Conservation (phyloP, 179 eudicot species). For the Camellia oleifera region DNA sequence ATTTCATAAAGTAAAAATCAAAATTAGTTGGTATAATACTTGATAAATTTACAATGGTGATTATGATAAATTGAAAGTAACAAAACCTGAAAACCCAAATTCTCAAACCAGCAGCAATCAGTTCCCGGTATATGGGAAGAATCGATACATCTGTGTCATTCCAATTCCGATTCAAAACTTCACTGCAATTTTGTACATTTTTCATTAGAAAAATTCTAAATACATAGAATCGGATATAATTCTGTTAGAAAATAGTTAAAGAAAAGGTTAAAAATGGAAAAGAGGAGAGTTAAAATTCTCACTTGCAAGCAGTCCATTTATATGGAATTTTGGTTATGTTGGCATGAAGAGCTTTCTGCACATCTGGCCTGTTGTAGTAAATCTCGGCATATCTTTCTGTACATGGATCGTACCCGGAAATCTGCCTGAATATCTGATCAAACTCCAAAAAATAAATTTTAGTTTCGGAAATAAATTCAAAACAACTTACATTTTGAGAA, state of each 20-base stretch:
- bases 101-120: constrained; percentile 72
- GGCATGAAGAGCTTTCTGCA: constrained; percentile 91
- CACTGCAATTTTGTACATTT: constrained; percentile 36
- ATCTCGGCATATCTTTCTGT: constrained; percentile 81
- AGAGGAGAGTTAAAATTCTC: not conserved
- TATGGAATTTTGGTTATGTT: constrained; percentile 66
- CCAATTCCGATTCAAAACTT: constrained; percentile 82
- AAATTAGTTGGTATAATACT: too few relatives aligned
- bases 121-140: constrained; percentile 78
- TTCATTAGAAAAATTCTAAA: not conserved
- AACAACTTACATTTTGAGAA: too few relatives aligned
- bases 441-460: not conserved
- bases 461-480: too few relatives aligned
- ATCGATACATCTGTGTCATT: constrained; percentile 80
- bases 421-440: constrained; percentile 39
- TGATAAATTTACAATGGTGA: not conserved
- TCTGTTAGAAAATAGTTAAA: not conserved
- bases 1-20: too few relatives aligned
- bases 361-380: constrained; percentile 90
- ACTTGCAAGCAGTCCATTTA: constrained; percentile 98
- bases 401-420: constrained; percentile 93
- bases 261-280: too few relatives aligned
- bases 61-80: not conserved
- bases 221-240: not conserved
- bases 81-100: constrained; percentile 92